Evolutionary conservation across 495 filamentous ascomycete genomes (phyloP), one percentile per base, ranked within the genome.

Genomic region (Sphaerosporella brunnea): DNA sequence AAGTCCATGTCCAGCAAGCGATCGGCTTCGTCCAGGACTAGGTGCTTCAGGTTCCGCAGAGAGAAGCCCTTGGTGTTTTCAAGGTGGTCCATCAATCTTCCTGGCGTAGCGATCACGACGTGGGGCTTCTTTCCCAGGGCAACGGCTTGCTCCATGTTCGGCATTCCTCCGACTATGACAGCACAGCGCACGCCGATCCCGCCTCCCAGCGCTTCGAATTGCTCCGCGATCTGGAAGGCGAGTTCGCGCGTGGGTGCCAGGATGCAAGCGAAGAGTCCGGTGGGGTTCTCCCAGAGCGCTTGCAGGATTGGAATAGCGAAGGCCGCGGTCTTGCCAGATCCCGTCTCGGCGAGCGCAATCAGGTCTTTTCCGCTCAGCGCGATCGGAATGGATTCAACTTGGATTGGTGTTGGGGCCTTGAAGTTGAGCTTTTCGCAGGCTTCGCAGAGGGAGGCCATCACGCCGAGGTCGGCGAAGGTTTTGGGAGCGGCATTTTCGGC

Each of bases 131-230:
- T 96, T 86, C 37, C 92, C 83, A 48, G 96, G 83, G 59, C 88
- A 93, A 97, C 88, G 0, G 79, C 63, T 61, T 97, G 90, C 1
- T 84, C 69, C 52, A 97, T 93, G 23, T 96, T 66, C 64, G 95
- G 90, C 50, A 92, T 99, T 24, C 90, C 90, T 52, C 90, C 90
- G 66, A 99, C 96, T 63, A 90, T 96, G 53, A 88, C 86, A 57
- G 96, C 92, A 66, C 92, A 96, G 65, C 96, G 84, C 1, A 96
- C 82, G 61, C 95, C 96, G 87, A 96, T 96, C 70, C 92, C 96
- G 62, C 96, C 90, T 39, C 90, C 90, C 23, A 99, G 78, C 9
- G 87, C 90, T 72, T 96, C 84, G 53, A 99, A 78, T 43, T 96
- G 92, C 39, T 84, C 92, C 62, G 96, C 86, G 55, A 99, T 99